phyloP scores from a whole-genome alignment of 1,139 yeast genomes.

The Zygoascus sp. region DNA sequence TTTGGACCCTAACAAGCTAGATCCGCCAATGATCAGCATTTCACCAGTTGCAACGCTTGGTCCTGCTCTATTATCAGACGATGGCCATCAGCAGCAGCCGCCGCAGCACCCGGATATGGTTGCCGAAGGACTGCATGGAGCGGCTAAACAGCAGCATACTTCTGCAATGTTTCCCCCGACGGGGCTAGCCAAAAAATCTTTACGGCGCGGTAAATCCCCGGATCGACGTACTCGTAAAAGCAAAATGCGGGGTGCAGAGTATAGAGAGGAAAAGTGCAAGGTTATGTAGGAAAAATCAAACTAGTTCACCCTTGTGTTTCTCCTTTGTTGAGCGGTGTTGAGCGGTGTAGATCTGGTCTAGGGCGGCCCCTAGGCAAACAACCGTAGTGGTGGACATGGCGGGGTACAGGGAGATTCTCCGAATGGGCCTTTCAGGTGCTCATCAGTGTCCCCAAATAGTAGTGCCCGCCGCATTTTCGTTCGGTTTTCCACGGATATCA shows the following conservation, averaged over 20 bases:
- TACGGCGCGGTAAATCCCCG: neutral
- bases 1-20: neutral
- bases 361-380: no score
- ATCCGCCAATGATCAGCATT: conserved; percentile 2
- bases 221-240: conserved; percentile 1
- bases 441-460: no score
- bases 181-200: neutral
- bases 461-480: no score
- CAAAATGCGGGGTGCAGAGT: conserved; percentile 16
- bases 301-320: no score
- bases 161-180: no score
- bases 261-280: conserved; percentile 31
- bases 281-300: conserved; percentile 28
- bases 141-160: neutral
- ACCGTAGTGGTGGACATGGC: no score
- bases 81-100: neutral
- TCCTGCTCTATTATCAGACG: no score
- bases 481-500: no score
- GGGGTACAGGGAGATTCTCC: no score
- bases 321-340: no score
- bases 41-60: conserved; percentile 2
- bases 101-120: neutral
- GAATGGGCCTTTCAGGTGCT: no score
- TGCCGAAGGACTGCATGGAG: neutral
- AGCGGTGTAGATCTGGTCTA: no score